Percentiles rank a stretch among this genome's conserved stretches.
Evolutionary conservation across 2,329 filamentous ascomycete genomes (phyloP).

Genomic region (Colletotrichum sublineola): DNA sequence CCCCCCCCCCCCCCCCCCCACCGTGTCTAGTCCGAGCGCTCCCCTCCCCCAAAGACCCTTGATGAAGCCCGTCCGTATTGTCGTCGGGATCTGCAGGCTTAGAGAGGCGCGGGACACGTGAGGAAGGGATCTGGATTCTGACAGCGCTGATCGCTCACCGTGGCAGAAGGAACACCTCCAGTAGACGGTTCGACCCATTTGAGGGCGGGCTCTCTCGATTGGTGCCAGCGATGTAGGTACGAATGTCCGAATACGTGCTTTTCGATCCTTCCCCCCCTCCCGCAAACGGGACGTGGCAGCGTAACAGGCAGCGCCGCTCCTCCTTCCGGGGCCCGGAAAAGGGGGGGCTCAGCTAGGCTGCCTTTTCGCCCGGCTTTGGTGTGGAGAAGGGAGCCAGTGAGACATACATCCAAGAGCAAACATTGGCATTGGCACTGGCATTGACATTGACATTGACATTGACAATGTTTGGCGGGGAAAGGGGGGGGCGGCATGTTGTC

Average conservation of each 20-base stretch:
- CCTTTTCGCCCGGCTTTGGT: conserved; percentile 13
- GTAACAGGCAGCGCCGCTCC: not conserved
- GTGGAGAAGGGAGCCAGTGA: not conserved
- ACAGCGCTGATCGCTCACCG: not conserved
- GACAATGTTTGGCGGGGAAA: not conserved
- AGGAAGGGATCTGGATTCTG: not conserved
- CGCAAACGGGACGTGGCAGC: not conserved
- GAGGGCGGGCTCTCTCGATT: not conserved
- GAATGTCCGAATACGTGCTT: too few species aligned
- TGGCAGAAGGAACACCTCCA: not conserved
- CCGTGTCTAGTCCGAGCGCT: not conserved
- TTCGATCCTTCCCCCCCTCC: too few species aligned
- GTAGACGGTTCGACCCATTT: too few species aligned
- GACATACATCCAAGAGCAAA: not conserved
- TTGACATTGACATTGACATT: not conserved
- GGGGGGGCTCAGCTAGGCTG: not conserved
- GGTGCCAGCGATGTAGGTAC: too few species aligned
- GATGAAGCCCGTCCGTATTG: too few species aligned
- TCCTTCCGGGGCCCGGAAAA: not conserved
- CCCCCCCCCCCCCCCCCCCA: too few species aligned
- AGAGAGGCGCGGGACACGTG: not conserved
- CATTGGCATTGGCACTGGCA: not conserved
- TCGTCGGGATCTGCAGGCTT: not conserved
- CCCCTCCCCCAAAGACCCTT: too few species aligned
- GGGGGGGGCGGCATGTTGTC: not conserved